Conservation (phyloP, 345 rosid species). For the Lepidium didymum region DNA sequence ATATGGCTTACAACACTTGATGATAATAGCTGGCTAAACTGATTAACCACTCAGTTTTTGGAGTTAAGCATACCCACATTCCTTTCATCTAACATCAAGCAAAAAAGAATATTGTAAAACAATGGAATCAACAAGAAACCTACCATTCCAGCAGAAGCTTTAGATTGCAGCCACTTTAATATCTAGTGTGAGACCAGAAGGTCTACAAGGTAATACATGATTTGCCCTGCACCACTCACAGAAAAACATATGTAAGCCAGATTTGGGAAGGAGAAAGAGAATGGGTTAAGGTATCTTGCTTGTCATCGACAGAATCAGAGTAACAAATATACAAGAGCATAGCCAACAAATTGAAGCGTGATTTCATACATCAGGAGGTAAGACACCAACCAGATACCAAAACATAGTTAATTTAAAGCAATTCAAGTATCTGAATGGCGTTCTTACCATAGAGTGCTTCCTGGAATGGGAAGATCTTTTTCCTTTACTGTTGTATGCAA, state of each 20-base stretch:
- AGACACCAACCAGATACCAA: background rate
- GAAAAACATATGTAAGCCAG: constrained; percentile 4
- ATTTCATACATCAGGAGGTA: background rate
- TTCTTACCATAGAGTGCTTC: constrained; percentile 85
- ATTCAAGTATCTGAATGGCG: background rate
- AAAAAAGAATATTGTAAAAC: background rate
- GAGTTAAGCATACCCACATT: background rate
- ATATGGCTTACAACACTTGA: background rate
- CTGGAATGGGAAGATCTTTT: constrained; percentile 92
- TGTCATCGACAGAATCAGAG: background rate
- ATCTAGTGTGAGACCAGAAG: constrained; percentile 71
- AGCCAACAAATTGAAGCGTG: background rate
- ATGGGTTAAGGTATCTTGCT: background rate
- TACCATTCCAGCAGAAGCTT: constrained; percentile 78
- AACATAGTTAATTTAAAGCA: background rate
- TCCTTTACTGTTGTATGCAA: constrained; percentile 78
- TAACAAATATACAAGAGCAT: background rate
- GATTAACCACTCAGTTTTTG: background rate
- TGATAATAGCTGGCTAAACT: background rate
- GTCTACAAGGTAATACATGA: constrained; percentile 86
- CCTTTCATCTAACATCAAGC: background rate
- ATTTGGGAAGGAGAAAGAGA: background rate
- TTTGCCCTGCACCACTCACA: constrained; percentile 57
- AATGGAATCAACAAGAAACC: background rate
- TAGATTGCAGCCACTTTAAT: constrained; percentile 92